Percentiles rank a stretch among this genome's conserved stretches.
These are phyloP conservation scores for Solanum hybrid DNA, from an alignment of 305 asterid genomes.

Conservation along the genomic window DNA sequence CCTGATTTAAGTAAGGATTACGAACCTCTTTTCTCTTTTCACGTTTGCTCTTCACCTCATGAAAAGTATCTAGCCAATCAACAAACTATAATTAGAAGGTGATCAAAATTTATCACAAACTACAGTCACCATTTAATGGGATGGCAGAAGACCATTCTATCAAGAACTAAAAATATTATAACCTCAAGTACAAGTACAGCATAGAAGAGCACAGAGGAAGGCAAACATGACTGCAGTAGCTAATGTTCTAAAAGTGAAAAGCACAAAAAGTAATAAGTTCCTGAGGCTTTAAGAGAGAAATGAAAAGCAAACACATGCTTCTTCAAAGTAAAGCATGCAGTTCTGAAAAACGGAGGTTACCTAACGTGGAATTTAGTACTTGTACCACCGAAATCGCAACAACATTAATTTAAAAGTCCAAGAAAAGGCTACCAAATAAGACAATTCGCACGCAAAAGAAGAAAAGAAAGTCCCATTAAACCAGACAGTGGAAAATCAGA, in stretches of 20 bases:
- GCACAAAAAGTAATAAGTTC: neutral
- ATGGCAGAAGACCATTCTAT: neutral
- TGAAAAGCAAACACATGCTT: neutral
- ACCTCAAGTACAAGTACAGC: neutral
- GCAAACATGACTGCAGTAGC: neutral
- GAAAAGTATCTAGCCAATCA: slow-evolving; percentile 65
- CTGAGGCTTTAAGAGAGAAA: neutral
- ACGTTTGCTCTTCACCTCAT: slow-evolving; percentile 93
- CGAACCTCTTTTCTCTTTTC: slow-evolving; percentile 93
- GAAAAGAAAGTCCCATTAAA: neutral
- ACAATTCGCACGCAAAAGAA: neutral
- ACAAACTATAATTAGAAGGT: slow-evolving; percentile 11
- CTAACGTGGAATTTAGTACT: neutral
- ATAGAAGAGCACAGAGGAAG: neutral
- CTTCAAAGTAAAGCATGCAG: neutral
- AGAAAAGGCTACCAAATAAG: neutral
- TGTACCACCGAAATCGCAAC: neutral
- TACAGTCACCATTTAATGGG: neutral
- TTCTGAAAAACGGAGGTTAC: neutral
- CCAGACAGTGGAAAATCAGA: neutral
- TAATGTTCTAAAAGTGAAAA: neutral
- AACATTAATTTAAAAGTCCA: neutral
- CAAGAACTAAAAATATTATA: neutral
- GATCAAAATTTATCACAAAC: slow-evolving; percentile 4
- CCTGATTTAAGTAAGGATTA: slow-evolving; percentile 9